These are phyloP conservation scores for Diddensiella santjacobensis DNA, from an alignment of 805 yeast species.

Conservation along the genomic window DNA sequence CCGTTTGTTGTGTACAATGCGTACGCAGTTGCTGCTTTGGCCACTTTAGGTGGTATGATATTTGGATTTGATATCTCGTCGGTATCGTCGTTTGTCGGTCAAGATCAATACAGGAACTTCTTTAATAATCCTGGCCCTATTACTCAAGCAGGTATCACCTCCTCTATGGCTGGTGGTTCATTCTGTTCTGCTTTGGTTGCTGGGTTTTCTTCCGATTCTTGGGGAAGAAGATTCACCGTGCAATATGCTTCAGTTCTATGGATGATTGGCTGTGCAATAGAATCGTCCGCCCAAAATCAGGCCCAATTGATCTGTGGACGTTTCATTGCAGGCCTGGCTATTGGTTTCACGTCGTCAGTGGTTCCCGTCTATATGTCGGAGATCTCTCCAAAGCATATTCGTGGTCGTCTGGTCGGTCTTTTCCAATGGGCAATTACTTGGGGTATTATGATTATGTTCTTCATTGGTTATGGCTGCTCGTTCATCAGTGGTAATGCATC, in stretches of 20 bases:
- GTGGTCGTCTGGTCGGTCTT: slow-evolving; percentile 57
- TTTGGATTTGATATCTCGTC: slow-evolving; percentile 79
- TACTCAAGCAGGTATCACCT: slow-evolving; percentile 67
- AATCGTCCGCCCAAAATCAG: slow-evolving; percentile 41
- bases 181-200: slow-evolving; percentile 59
- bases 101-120: slow-evolving; percentile 44
- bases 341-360: slow-evolving; percentile 61
- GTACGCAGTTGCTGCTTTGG: slow-evolving; percentile 48
- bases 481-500: slow-evolving; percentile 39
- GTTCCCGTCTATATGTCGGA: slow-evolving; percentile 66
- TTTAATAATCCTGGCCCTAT: slow-evolving; percentile 53
- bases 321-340: slow-evolving; percentile 57
- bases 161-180: slow-evolving; percentile 73
- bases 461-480: slow-evolving; percentile 42
- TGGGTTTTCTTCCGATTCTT: slow-evolving; percentile 45
- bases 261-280: slow-evolving; percentile 59
- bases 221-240: slow-evolving; percentile 56
- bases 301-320: slow-evolving; percentile 51
- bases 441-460: slow-evolving; percentile 61
- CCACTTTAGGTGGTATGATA: slow-evolving; percentile 65
- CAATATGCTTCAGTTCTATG: slow-evolving; percentile 51
- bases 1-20: slow-evolving; percentile 41
- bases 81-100: slow-evolving; percentile 59
- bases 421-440: slow-evolving; percentile 60
- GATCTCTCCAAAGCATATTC: slow-evolving; percentile 52